phyloP scores from a whole-genome alignment of 306 rosid species.

The Vigna mungo region DNA sequence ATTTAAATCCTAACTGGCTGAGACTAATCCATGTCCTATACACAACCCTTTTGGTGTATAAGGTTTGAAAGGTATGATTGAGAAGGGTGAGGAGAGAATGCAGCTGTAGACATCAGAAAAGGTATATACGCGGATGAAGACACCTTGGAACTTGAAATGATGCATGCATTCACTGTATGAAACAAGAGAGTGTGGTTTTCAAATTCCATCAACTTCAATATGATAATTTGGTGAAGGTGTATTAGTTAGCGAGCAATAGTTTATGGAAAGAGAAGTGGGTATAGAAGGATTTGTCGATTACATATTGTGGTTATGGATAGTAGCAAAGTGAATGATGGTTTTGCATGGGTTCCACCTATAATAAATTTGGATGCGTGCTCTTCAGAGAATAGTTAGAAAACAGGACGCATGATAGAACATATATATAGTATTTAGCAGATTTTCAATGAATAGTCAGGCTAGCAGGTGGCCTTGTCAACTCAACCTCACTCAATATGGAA shows the following conservation, averaged over 20 bases:
- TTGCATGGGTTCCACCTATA: constrained; percentile 44
- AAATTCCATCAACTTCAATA: constrained; percentile 22
- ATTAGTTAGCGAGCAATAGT: constrained; percentile 14
- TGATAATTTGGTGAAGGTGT: constrained; percentile 5
- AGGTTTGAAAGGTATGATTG: constrained; percentile 31
- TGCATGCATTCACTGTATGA: constrained; percentile 34
- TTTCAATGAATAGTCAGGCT: constrained; percentile 44
- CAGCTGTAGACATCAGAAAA: constrained; percentile 23
- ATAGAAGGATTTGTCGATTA: constrained; percentile 21
- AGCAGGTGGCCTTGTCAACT: constrained; percentile 34
- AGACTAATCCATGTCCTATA: neutral
- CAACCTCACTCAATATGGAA: constrained; percentile 17
- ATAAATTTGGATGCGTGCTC: constrained; percentile 43
- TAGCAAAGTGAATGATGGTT: constrained; percentile 19
- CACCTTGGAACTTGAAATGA: constrained; percentile 45
- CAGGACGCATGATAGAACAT: constrained; percentile 32
- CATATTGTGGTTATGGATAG: constrained; percentile 29
- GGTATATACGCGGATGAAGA: constrained; percentile 28
- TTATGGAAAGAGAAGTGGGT: constrained; percentile 26
- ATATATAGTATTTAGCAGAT: constrained; percentile 12
- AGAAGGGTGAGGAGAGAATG: constrained; percentile 32
- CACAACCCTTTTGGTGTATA: constrained; percentile 5
- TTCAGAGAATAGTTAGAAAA: constrained; percentile 21
- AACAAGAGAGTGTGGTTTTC: constrained; percentile 25
- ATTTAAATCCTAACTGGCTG: neutral